Evolutionary conservation across 371 early-diverging fungal species (phyloP).

Genomic region (Apophysomyces variabilis): DNA sequence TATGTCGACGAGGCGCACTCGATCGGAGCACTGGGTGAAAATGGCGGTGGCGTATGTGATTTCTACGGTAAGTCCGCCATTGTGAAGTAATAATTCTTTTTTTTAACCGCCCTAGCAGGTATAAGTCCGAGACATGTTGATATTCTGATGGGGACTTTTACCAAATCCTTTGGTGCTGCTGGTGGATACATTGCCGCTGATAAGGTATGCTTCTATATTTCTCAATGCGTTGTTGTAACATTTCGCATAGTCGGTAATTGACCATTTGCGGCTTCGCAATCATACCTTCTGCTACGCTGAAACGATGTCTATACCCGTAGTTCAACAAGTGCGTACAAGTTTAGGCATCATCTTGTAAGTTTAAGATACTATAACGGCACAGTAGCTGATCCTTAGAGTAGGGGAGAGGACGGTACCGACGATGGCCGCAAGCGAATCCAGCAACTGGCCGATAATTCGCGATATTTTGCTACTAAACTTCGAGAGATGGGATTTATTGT

Average conservation of each 20-base stretch:
- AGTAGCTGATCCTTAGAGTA: conserved; percentile 16
- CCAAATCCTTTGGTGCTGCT: conserved; percentile 99
- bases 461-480: conserved; percentile 85
- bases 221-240: conserved; percentile 12
- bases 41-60: conserved; percentile 97
- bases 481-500: conserved; percentile 95
- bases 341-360: conserved; percentile 75
- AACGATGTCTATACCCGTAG: conserved; percentile 90
- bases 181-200: conserved; percentile 97
- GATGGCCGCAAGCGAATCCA: conserved; percentile 87
- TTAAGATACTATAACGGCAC: background rate
- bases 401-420: conserved; percentile 85
- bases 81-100: background rate
- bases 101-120: conserved; percentile 29
- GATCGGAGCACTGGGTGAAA: conserved; percentile 93
- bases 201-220: conserved; percentile 18
- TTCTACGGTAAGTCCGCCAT: conserved; percentile 56
- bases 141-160: conserved; percentile 99
- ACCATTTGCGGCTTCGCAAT: conserved; percentile 80
- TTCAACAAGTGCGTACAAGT: conserved; percentile 92
- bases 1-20: conserved; percentile 99
- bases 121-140: conserved; percentile 94
- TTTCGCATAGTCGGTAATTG: conserved; percentile 70
- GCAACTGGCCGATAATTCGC: conserved; percentile 86
- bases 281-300: conserved; percentile 95